phyloP scores from a whole-genome alignment of 371 early-diverging fungal genomes.

The Mortierella sp. region DNA sequence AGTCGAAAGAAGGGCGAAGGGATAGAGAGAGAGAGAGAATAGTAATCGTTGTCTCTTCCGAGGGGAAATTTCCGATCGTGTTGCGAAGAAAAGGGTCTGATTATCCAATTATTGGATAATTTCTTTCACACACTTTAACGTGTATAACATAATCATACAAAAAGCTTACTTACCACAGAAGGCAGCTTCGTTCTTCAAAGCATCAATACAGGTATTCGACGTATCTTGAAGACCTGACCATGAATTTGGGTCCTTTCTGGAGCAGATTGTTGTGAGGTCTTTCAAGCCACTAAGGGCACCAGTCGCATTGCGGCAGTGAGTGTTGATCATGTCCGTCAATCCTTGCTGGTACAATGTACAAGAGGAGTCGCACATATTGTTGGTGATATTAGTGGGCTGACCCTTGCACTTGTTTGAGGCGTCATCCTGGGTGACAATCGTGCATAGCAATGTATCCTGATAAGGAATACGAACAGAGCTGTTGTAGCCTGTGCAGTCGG shows the following conservation, averaged over 20 bases:
- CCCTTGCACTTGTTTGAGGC: conserved; percentile 7
- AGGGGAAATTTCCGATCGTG: not conserved
- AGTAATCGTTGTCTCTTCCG: not conserved
- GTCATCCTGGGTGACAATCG: conserved; percentile 17
- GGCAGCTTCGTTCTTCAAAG: conserved; percentile 22
- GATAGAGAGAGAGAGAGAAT: not conserved
- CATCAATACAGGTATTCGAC: conserved; percentile 8
- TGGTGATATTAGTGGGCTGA: not conserved
- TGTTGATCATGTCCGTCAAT: conserved; percentile 10
- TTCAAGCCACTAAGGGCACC: not conserved
- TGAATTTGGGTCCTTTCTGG: not conserved
- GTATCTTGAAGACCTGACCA: conserved; percentile 24
- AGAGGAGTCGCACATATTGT: conserved; percentile 21
- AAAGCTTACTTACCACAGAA: conserved; percentile 32
- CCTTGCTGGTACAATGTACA: conserved; percentile 24
- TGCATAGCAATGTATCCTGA: conserved; percentile 37
- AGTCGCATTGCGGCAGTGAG: conserved; percentile 14
- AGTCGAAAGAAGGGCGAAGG: not conserved
- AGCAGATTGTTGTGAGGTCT: conserved; percentile 12
- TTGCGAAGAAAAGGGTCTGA: not conserved
- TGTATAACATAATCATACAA: not conserved
- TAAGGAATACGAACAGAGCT: conserved; percentile 27
- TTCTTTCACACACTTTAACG: not conserved
- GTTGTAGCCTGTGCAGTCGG: conserved; percentile 27
- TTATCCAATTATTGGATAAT: not conserved